Evolutionary conservation across 352 stramenopile genomes (phyloP), one percentile per base, ranked within the genome.

Genomic region (Pythium pyrilobum): DNA sequence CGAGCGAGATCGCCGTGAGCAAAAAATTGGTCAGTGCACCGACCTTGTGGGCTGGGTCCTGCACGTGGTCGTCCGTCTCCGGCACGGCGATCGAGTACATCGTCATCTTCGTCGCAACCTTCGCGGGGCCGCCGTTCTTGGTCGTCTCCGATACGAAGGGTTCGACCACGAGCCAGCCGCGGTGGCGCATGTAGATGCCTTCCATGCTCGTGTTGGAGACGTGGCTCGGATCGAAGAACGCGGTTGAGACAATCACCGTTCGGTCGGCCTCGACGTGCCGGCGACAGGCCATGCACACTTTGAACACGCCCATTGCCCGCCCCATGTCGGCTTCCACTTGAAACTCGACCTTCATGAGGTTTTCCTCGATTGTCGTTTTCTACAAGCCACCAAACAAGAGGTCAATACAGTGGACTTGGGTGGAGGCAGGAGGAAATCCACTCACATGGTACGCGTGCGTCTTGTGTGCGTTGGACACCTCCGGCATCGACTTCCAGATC

Each of bases 141-240:
- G 25, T 47, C 11, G 41, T 15, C 2, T 12, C 18, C 27, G 37
- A 9, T 5, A 11, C 18, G 23, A 12, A n/a, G 2, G 48, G 28
- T 38, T 31, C 24, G 24, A 28, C 34, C 24, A 23, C n/a, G 24
- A 24, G n/a, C 54, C 54, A 62, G 2, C 37, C 54, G 7, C 23
- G 18, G 31, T 62, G 54, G n/a, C 47, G 54, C 5, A 62, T n/a
- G n/a, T 43, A 49, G 16, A 62, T 49, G 12, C 56, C 56, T n/a
- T 64, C 56, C 56, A 64, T 64, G 20, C 37, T 54, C 12, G 48
- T 55, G 6, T 58, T 48, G 4, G 47, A 52, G 21, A 64, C 45
- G 25, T 64, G 41, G 3, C 18, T 53, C n/a, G 56, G 56, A 28
- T 64, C 56, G 1, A 25, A 37, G 5, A 64, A 18, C 0, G 13